Conservation (phyloP, 1,284 basidiomycete genomes). For the Ceratobasidium sp. region DNA sequence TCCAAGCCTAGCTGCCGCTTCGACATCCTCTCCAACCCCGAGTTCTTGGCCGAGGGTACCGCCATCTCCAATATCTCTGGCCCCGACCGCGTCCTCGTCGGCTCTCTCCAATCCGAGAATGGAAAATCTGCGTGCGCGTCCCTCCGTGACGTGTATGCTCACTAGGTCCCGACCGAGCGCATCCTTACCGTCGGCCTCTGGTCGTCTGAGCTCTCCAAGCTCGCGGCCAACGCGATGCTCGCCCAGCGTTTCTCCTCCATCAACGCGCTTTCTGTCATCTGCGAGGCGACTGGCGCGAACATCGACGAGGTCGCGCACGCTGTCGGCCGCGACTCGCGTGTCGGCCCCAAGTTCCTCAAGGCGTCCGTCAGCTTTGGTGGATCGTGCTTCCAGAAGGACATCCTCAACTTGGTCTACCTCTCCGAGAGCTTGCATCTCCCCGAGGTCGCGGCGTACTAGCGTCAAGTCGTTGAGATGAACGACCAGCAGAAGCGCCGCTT, state of each 20-base stretch:
- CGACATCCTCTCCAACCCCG: slow-evolving; percentile 98
- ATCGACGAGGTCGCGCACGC: slow-evolving; percentile 97
- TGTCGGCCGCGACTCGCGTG: slow-evolving; percentile 90
- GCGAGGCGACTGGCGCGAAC: slow-evolving; percentile 99
- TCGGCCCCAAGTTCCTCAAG: slow-evolving; percentile 96
- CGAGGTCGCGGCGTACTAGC: slow-evolving; percentile 97
- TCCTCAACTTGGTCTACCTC: slow-evolving; percentile 97
- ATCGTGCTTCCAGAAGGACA: slow-evolving; percentile 99
- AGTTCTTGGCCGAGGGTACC: slow-evolving; percentile 98
- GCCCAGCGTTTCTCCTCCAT: slow-evolving; percentile 98
- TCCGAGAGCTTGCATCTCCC: slow-evolving; percentile 93
- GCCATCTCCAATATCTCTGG: slow-evolving; percentile 88
- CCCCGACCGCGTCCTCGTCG: slow-evolving; percentile 97
- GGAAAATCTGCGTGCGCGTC: slow-evolving; percentile 84
- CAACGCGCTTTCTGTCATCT: slow-evolving; percentile 98
- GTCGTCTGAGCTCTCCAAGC: slow-evolving; percentile 98
- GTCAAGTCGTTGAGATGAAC: slow-evolving; percentile 93
- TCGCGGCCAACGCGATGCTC: slow-evolving; percentile 97
- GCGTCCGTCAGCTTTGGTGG: slow-evolving; percentile 97
- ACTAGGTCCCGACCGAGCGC: slow-evolving; percentile 94
- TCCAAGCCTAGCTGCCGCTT: slow-evolving; percentile 90
- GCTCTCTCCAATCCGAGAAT: slow-evolving; percentile 88
- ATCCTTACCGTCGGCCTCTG: slow-evolving; percentile 97
- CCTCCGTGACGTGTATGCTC: slow-evolving; percentile 84
- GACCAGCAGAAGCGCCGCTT: slow-evolving; percentile 95